Base-by-base conservation (phyloP, 495 filamentous ascomycete species). In the Aspergillus steynii region DNA sequence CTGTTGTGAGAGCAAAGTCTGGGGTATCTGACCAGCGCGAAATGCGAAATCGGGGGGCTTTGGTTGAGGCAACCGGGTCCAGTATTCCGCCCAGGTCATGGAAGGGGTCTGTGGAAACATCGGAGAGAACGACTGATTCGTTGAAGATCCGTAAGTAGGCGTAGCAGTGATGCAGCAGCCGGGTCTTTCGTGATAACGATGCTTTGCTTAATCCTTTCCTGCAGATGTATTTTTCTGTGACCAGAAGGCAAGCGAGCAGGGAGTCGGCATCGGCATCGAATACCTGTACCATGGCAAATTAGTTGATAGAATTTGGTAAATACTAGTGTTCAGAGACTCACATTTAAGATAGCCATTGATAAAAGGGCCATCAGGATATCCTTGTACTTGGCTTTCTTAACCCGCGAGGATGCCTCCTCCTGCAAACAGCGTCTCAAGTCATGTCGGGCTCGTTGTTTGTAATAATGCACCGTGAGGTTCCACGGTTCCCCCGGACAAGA, bases 81-180 rank as follows among this genome's bases (percentile, higher is more conserved):
- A 46, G 48, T 6, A 50, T n/a, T 27, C 50, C 27, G 48, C 32
- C 53, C 2, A 28, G 29, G 2, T 63, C 61, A 37, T 50, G 54
- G 12, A 27, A n/a, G 51, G 45, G 47, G 5, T n/a, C 55, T 9
- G 51, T 51, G 32, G 14, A 42, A n/a, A 37, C 47, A 45, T 37
- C 12, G 57, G 28, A 2, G 52, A 63, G 3, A 52, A 50, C 10
- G 48, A 50, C 65, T n/a, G 66, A 71, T 58, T 73, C 71, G 37
- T 73, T 63, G 37, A 73, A 68, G 28, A 73, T 66, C 0, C 69
- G 65, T 25, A 69, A 62, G 25, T 68, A 70, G 5, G 66, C 65
- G 47, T 73, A 73, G 47, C 68, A 73, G 34, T 73, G 71, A 62
- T 71, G 71, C 3, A 73, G 57, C 3, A 71, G 61, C 9, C 71